Percentiles rank a stretch among this genome's conserved stretches.
These are phyloP conservation scores for Astrothelium subdiscretum DNA, from an alignment of 495 filamentous ascomycete genomes.

Conservation along the genomic window DNA sequence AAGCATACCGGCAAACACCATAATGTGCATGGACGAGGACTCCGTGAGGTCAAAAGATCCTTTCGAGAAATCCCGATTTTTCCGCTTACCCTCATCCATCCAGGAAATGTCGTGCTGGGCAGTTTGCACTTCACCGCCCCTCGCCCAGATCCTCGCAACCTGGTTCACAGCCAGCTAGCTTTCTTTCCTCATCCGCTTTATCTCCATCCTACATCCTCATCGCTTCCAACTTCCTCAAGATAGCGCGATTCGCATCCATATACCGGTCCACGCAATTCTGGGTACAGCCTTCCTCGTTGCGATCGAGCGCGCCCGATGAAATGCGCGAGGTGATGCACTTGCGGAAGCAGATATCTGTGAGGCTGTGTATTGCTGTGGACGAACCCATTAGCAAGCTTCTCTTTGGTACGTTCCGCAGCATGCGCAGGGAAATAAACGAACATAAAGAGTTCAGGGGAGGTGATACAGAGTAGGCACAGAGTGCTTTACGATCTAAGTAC, in stretches of 20 bases:
- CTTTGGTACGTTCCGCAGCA: no score
- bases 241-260: conserved; percentile 71
- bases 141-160: no score
- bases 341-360: conserved; percentile 85
- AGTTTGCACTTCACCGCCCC: no score
- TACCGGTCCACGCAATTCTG: conserved; percentile 89
- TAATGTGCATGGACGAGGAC: background rate
- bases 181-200: background rate
- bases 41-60: no score
- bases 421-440: no score
- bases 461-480: no score
- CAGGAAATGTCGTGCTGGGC: no score
- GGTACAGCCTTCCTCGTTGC: conserved; percentile 65
- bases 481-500: no score
- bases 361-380: conserved; percentile 52
- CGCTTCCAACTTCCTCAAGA: conserved; percentile 66
- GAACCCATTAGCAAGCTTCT: background rate
- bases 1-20: background rate
- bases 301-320: conserved; percentile 54
- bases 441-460: no score
- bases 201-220: conserved; percentile 34
- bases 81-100: no score
- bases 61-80: no score
- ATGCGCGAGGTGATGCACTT: conserved; percentile 72
- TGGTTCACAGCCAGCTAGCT: no score